Percentiles rank a stretch among this genome's conserved stretches.
phyloP scores from a whole-genome alignment of 169 alveolate species.

The Plasmodium gallinaceum region DNA sequence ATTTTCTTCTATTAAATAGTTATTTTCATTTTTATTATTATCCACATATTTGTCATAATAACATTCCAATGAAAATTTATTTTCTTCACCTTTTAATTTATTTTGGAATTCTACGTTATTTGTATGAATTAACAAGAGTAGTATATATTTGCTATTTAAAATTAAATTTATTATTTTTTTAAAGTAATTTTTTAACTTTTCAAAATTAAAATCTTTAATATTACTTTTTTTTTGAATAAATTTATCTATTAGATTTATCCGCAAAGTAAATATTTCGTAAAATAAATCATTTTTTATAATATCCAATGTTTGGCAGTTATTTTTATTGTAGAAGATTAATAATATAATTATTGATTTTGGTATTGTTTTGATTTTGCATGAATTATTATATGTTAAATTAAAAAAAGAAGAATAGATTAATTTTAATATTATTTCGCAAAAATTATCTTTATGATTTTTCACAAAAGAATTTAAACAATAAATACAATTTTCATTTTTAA shows the following conservation, averaged over 20 bases:
- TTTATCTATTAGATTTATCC: constrained; percentile 47
- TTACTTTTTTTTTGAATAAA: constrained; percentile 29
- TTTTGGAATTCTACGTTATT: neutral
- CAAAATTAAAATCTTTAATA: constrained; percentile 10
- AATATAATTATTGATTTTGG: constrained; percentile 42
- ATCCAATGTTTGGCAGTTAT: constrained; percentile 27
- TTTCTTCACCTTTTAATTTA: neutral
- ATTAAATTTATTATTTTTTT: constrained; percentile 27
- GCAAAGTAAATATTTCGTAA: constrained; percentile 17
- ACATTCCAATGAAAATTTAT: neutral
- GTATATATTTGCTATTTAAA: constrained; percentile 60
- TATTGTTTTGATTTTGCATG: constrained; percentile 34
- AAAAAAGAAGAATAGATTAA: constrained; percentile 49
- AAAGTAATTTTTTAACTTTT: constrained; percentile 13
- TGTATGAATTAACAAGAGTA: constrained; percentile 23
- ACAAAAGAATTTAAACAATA: constrained; percentile 41
- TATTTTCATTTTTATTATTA: neutral
- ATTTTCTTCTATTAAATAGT: neutral
- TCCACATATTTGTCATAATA: neutral
- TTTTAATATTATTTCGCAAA: constrained; percentile 34
- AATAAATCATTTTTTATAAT: constrained; percentile 47
- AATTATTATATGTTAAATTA: constrained; percentile 41
- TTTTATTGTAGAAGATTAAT: constrained; percentile 32
- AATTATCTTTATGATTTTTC: constrained; percentile 53
- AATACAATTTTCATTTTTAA: constrained; percentile 28